phyloP scores from a whole-genome alignment of 805 yeast species.

The Metschnikowia koreensis region DNA sequence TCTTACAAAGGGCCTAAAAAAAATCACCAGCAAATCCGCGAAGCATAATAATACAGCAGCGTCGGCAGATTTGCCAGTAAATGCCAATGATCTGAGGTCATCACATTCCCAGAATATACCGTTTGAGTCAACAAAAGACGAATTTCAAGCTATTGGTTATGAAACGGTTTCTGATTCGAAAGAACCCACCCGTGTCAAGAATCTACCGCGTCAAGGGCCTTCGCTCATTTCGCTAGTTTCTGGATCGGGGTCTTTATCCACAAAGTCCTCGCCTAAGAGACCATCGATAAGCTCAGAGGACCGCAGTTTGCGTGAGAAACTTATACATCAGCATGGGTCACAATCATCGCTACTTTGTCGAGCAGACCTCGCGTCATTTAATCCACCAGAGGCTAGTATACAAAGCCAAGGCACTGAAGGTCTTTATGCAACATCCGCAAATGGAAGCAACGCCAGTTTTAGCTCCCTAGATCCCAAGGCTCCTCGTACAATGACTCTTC shows the following conservation, averaged over 20 bases:
- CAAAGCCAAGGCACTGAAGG: not conserved
- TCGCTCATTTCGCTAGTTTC: slow-evolving; percentile 4
- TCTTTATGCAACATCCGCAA: slow-evolving; percentile 2
- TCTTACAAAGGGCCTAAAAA: slow-evolving; percentile 30
- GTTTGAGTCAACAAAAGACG: slow-evolving; percentile 5
- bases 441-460: slow-evolving; percentile 13
- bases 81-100: not conserved
- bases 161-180: slow-evolving; percentile 25
- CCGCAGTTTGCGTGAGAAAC: not conserved
- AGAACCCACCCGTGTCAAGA: slow-evolving; percentile 31
- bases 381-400: not conserved
- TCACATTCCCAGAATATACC: not conserved
- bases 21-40: slow-evolving; percentile 29
- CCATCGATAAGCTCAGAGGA: slow-evolving; percentile 11
- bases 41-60: not conserved
- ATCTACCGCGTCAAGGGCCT: slow-evolving; percentile 11
- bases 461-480: slow-evolving; percentile 14
- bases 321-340: not conserved
- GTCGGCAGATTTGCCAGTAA: slow-evolving; percentile 3
- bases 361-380: not conserved
- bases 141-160: slow-evolving; percentile 40
- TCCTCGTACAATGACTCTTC: not conserved
- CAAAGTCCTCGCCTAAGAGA: slow-evolving; percentile 5
- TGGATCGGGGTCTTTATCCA: slow-evolving; percentile 4
- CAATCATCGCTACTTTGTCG: not conserved